Evolutionary conservation across 1,139 yeast genomes (phyloP).

Genomic region (Spencermartinsiella ligniputridi): DNA sequence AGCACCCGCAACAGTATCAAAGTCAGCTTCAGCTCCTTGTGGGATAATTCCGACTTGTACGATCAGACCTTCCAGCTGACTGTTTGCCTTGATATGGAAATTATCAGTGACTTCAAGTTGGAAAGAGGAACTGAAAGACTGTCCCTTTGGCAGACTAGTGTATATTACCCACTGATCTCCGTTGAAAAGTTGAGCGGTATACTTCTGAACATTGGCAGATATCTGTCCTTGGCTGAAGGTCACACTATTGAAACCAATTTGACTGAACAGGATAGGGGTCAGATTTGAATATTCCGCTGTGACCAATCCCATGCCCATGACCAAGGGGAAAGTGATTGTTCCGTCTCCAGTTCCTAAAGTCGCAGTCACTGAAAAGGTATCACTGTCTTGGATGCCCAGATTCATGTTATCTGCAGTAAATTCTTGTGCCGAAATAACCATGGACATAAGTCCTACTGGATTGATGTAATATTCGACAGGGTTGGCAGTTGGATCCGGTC

Average conservation of each 20-base stretch:
- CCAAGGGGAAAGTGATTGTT: slow-evolving; percentile 39
- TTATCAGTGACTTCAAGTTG: slow-evolving; percentile 38
- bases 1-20: slow-evolving; percentile 61
- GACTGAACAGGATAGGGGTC: slow-evolving; percentile 50
- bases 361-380: slow-evolving; percentile 53
- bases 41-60: slow-evolving; percentile 62
- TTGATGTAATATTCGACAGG: slow-evolving; percentile 48
- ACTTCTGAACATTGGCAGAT: slow-evolving; percentile 45
- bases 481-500: slow-evolving; percentile 31
- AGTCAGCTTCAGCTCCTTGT: slow-evolving; percentile 31
- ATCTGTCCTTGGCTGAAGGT: slow-evolving; percentile 34
- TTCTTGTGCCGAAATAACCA: slow-evolving; percentile 54
- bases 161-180: slow-evolving; percentile 57
- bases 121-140: slow-evolving; percentile 30
- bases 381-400: slow-evolving; percentile 43
- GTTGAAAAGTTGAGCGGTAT: slow-evolving; percentile 48
- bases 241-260: slow-evolving; percentile 48
- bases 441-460: slow-evolving; percentile 49
- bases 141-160: slow-evolving; percentile 46
- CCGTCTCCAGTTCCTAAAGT: slow-evolving; percentile 40
- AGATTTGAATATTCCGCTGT: slow-evolving; percentile 62
- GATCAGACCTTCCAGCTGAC: slow-evolving; percentile 49
- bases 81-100: slow-evolving; percentile 40
- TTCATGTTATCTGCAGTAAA: slow-evolving; percentile 42
- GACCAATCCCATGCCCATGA: slow-evolving; percentile 78